phyloP scores from a whole-genome alignment of 1,284 basidiomycete genomes.

The Cerioporus squamosus region DNA sequence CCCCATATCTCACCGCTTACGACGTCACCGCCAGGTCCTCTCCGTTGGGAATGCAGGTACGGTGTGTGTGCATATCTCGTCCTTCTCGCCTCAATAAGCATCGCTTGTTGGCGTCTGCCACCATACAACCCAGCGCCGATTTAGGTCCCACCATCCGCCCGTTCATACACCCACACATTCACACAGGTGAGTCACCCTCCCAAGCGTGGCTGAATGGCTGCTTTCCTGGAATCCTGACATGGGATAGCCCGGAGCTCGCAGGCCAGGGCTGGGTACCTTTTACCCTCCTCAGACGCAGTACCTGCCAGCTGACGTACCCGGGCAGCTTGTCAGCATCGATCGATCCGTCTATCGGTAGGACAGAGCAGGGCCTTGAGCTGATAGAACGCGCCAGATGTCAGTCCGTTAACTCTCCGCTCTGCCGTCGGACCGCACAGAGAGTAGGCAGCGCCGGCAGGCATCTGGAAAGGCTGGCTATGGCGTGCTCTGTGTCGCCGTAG shows the following conservation, averaged over 20 bases:
- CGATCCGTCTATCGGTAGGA: neutral
- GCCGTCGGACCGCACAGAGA: neutral
- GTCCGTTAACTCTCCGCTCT: neutral
- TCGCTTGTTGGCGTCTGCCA: neutral
- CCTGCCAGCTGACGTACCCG: conserved; percentile 3
- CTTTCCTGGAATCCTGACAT: too few species aligned
- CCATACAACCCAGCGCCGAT: neutral
- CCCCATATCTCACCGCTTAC: too few species aligned
- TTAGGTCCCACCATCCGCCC: conserved; percentile 1
- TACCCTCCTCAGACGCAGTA: neutral
- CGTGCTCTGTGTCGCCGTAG: too few species aligned
- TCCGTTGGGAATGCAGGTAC: too few species aligned
- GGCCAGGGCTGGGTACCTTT: neutral
- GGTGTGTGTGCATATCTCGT: too few species aligned
- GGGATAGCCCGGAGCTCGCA: too few species aligned
- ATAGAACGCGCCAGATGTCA: conserved; percentile 1
- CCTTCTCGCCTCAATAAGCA: too few species aligned
- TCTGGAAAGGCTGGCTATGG: too few species aligned
- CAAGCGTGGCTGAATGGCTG: too few species aligned
- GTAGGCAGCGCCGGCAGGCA: too few species aligned
- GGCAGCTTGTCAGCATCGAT: neutral
- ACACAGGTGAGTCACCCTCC: too few species aligned
- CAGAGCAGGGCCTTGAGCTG: neutral
- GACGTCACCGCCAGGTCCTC: too few species aligned
- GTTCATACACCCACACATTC: neutral